Conservation (phyloP, 352 stramenopile genomes). For the Pseudoperonospora humuli region DNA sequence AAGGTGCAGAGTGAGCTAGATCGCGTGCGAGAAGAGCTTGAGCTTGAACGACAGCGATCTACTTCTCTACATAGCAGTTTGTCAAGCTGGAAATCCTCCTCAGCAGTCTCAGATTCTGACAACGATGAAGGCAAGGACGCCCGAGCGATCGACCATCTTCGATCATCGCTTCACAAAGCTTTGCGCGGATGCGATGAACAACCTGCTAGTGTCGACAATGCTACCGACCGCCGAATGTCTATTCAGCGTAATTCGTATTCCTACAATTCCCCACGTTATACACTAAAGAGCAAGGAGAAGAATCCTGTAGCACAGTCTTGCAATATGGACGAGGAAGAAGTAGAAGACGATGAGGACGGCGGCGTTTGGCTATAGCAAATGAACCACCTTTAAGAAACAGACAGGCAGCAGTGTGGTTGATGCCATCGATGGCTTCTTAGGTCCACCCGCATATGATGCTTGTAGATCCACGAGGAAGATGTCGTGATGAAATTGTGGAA, state of each 20-base stretch:
- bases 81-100: constrained; percentile 28
- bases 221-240: constrained; percentile 3
- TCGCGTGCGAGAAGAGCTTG: constrained; percentile 43
- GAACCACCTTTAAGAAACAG: no score
- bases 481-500: no score
- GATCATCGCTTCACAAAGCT: constrained; percentile 31
- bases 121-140: constrained; percentile 26
- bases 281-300: constrained; percentile 10
- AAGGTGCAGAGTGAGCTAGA: constrained; percentile 42
- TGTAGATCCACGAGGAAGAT: no score
- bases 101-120: constrained; percentile 24
- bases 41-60: constrained; percentile 36
- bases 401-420: no score
- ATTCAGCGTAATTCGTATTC: constrained; percentile 21
- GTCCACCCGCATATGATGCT: neutral
- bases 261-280: constrained; percentile 22
- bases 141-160: constrained; percentile 28
- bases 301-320: constrained; percentile 19
- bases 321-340: constrained; percentile 30
- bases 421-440: no score
- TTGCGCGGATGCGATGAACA: constrained; percentile 13
- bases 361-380: constrained; percentile 45
- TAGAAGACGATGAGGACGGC: constrained; percentile 31
- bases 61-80: constrained; percentile 18
- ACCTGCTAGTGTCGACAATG: neutral